phyloP scores from a whole-genome alignment of 2,329 filamentous ascomycete species.

The Aureobasidium vineae region DNA sequence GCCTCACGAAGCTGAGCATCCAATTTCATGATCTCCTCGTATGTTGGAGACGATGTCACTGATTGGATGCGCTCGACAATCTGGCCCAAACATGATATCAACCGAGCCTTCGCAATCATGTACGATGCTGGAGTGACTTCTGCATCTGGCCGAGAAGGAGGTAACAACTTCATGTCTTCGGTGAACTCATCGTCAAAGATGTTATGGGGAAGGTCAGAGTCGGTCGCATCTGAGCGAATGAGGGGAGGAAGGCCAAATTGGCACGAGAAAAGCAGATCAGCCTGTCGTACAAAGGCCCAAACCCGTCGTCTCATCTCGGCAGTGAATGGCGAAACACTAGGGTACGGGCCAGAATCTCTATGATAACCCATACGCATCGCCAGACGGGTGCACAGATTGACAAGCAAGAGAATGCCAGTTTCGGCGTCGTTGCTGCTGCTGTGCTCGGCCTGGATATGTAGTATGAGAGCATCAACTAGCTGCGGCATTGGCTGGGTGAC shows the following conservation, averaged over 20 bases:
- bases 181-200: conserved; percentile 79
- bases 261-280: conserved; percentile 74
- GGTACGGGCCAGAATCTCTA: conserved; percentile 72
- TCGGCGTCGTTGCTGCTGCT: conserved; percentile 72
- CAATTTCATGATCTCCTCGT: conserved; percentile 61
- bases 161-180: conserved; percentile 65
- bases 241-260: conserved; percentile 63
- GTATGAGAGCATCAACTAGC: conserved; percentile 73
- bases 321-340: conserved; percentile 68
- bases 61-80: conserved; percentile 67
- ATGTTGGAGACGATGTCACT: conserved; percentile 57
- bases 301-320: conserved; percentile 66
- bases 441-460: conserved; percentile 75
- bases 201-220: conserved; percentile 72
- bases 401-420: conserved; percentile 61
- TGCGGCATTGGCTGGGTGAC: conserved; percentile 72
- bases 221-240: conserved; percentile 71
- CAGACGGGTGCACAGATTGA: conserved; percentile 59
- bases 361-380: conserved; percentile 76
- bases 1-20: conserved; percentile 58
- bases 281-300: conserved; percentile 69
- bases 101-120: conserved; percentile 70
- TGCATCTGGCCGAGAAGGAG: conserved; percentile 63
- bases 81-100: conserved; percentile 67
- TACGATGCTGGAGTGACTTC: conserved; percentile 76